Evolutionary conservation across 192 early-diverging fungal genomes (phyloP), one percentile per base, ranked within the genome.

Genomic region (Geranomyces variabilis): DNA sequence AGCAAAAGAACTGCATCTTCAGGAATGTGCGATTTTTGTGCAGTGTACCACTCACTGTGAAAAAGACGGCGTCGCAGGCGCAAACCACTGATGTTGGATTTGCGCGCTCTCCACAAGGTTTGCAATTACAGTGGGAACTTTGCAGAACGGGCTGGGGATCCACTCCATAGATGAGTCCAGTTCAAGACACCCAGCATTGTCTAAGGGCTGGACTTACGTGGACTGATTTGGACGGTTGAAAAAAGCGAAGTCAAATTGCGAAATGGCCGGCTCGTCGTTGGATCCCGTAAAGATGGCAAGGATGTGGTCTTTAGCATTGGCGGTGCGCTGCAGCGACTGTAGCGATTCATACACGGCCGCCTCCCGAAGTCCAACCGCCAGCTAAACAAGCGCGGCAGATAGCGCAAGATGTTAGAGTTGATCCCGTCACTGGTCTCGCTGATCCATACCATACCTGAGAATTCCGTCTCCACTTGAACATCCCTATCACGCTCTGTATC

Each of bases 61-160:
- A 34, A 60, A 60, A 2, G 24, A 22, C 14, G 63, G 63, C 34
- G 66, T 41, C 0, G 47, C 33, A 28, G 49, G 49, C 22, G 53
- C 53, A 28, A 68, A 68, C 66, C 66, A 68, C 48, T 68, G 48
- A 36, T 68, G 66, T 26, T 68, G 66, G 19, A 68, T 49, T 28
- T 68, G 66, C 15, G 49, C 43, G 66, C 66, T 68, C 30, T 68
- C 66, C 12, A 68, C 66, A 0, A 55, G 3, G 48, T 68, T 68
- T 12, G 66, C 47, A 28, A 68, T 36, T 15, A 68, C 49, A 7
- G 48, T 19, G 7, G 48, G 48, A 29, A 68, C 49, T 14, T 41
- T 68, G 22, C 15, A 14, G 17, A 51, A 68, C 34, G 43, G 28
- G 14, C 66, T 66, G 64, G 14, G 33, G 0, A 19, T n/a, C n/a